A percentile compares a stretch with the other conserved stretches of the same genome.
phyloP scores from a whole-genome alignment of 805 yeast genomes.

The Monosporozyma yasuniensis region DNA sequence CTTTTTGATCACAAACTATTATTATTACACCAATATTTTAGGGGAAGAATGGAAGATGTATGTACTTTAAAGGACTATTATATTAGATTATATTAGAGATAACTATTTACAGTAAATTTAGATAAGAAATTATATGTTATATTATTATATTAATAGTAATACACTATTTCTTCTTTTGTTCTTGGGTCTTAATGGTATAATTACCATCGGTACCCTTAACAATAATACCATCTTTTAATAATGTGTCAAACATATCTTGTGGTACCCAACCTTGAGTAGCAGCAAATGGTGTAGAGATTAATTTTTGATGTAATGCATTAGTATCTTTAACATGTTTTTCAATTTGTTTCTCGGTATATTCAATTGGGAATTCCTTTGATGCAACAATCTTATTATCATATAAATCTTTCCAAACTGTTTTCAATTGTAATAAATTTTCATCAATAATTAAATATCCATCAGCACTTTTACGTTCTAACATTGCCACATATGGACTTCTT shows the following conservation, averaged over 20 bases:
- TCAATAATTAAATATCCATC: conserved; percentile 56
- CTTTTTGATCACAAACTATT: too few species aligned
- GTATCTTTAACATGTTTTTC: conserved; percentile 49
- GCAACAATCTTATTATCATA: conserved; percentile 49
- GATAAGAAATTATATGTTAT: neutral
- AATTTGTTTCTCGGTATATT: conserved; percentile 49
- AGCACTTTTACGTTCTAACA: conserved; percentile 41
- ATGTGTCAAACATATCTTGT: conserved; percentile 75
- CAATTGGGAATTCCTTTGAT: conserved; percentile 48
- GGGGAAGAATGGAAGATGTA: too few species aligned
- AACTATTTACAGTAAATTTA: neutral
- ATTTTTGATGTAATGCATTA: conserved; percentile 57
- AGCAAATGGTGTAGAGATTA: conserved; percentile 69
- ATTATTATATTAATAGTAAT: neutral
- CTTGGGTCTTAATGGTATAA: conserved; percentile 25
- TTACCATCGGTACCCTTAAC: conserved; percentile 52
- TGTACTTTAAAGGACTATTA: too few species aligned
- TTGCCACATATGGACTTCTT: conserved; percentile 51
- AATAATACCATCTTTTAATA: conserved; percentile 60
- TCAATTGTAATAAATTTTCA: conserved; percentile 55
- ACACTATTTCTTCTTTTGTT: neutral
- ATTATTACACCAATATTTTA: too few species aligned
- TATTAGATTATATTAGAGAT: too few species aligned
- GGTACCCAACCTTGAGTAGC: conserved; percentile 96
- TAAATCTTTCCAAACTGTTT: conserved; percentile 61